phyloP scores from a whole-genome alignment of 306 rosid genomes.

The Benincasa hispida region DNA sequence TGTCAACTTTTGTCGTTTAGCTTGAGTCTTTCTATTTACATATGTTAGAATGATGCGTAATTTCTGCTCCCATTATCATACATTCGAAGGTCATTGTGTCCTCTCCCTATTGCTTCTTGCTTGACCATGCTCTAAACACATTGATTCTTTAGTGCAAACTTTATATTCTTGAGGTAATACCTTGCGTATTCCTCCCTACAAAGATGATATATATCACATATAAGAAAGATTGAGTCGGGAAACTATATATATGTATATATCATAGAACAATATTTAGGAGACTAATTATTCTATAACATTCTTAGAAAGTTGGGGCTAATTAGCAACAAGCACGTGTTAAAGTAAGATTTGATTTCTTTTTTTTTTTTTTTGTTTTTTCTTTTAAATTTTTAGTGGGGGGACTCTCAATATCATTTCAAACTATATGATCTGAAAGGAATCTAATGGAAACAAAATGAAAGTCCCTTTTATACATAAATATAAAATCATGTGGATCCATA shows the following conservation, averaged over 20 bases:
- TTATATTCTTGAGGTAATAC: not conserved
- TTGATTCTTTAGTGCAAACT: not conserved
- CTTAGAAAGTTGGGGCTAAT: not conserved
- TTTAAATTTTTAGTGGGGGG: not conserved
- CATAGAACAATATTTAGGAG: not conserved
- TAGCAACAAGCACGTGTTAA: not conserved
- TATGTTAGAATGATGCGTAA: not conserved
- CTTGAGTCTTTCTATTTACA: not conserved
- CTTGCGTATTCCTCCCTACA: not conserved
- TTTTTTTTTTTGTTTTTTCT: no score
- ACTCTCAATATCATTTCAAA: not conserved
- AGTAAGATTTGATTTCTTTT: not conserved
- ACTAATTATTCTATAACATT: not conserved
- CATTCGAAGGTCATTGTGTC: no score
- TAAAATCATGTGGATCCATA: not conserved
- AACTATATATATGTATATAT: not conserved
- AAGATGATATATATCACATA: no score
- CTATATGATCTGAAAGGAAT: not conserved
- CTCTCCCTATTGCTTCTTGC: no score
- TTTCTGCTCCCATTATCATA: not conserved
- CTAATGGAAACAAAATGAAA: not conserved
- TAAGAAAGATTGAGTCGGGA: not conserved
- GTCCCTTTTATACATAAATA: not conserved
- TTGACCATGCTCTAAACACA: no score
- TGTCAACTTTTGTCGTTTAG: not conserved